Percentiles rank a stretch among this genome's conserved stretches.
phyloP scores from a whole-genome alignment of 2,329 filamentous ascomycete species.

The Aspergillus texensis region DNA sequence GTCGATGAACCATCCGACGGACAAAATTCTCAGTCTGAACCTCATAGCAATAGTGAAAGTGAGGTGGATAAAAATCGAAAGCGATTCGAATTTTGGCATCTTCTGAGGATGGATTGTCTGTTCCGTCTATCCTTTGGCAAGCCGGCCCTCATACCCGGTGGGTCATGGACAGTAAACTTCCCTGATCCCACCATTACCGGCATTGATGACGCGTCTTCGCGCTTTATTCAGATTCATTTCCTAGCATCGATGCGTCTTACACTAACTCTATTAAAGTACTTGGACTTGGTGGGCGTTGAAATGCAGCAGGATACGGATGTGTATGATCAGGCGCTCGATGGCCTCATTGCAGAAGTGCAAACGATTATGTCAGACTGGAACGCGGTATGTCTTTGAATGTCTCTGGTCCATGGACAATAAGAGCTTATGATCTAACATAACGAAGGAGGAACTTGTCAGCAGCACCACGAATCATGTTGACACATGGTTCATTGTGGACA shows the following conservation, averaged over 20 bases:
- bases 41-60: not conserved
- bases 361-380: slow-evolving; percentile 19
- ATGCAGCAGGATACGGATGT: not conserved
- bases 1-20: slow-evolving; percentile 12
- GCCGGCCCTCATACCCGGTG: slow-evolving; percentile 16
- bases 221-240: slow-evolving; percentile 23
- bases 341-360: slow-evolving; percentile 17
- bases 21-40: not conserved
- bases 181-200: slow-evolving; percentile 22
- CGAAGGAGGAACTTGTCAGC: slow-evolving; percentile 17
- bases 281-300: slow-evolving; percentile 11
- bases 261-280: slow-evolving; percentile 15
- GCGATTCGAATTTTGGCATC: slow-evolving; percentile 26
- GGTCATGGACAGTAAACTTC: slow-evolving; percentile 24
- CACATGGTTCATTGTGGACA: slow-evolving; percentile 21
- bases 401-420: not conserved
- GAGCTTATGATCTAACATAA: not conserved
- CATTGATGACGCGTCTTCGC: slow-evolving; percentile 17
- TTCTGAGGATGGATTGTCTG: slow-evolving; percentile 21
- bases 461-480: slow-evolving; percentile 19
- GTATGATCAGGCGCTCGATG: slow-evolving; percentile 14
- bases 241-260: slow-evolving; percentile 22
- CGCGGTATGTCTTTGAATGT: slow-evolving; percentile 5
- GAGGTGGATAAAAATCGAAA: slow-evolving; percentile 19
- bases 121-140: slow-evolving; percentile 23